Conservation (phyloP, 2,329 filamentous ascomycete genomes). For the Lachnellula willkommii region DNA sequence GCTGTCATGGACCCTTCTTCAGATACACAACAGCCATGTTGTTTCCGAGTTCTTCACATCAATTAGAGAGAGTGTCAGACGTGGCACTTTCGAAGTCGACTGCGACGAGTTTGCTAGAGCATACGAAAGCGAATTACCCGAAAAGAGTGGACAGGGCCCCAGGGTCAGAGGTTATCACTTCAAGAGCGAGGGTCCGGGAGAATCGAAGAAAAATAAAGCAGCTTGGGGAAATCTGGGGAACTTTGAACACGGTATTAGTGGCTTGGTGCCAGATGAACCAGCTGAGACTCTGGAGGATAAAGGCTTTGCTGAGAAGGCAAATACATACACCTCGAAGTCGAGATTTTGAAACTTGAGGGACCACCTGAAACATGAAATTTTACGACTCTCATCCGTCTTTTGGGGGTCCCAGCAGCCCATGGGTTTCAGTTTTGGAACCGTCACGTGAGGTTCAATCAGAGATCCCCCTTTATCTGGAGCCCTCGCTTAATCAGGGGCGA, state of each 20-base stretch:
- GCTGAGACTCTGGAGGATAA: constrained; percentile 48
- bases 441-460: too few relatives aligned
- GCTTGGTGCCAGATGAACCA: constrained; percentile 47
- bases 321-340: too few relatives aligned
- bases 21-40: constrained; percentile 81
- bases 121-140: constrained; percentile 69
- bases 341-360: too few relatives aligned
- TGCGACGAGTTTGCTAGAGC: constrained; percentile 38
- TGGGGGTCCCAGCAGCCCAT: too few relatives aligned
- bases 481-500: too few relatives aligned
- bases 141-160: constrained; percentile 71
- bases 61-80: constrained; percentile 59
- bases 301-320: constrained; percentile 46
- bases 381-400: too few relatives aligned
- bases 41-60: constrained; percentile 67
- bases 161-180: constrained; percentile 78
- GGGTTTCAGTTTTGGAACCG: too few relatives aligned
- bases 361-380: too few relatives aligned
- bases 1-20: constrained; percentile 89
- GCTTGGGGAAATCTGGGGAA: constrained; percentile 56
- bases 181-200: constrained; percentile 57
- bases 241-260: constrained; percentile 22
- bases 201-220: constrained; percentile 62
- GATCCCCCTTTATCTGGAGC: too few relatives aligned
- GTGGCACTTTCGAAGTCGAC: constrained; percentile 52